Base-by-base conservation (phyloP, 2,329 filamentous ascomycete genomes). In the Fusarium lateritium region DNA sequence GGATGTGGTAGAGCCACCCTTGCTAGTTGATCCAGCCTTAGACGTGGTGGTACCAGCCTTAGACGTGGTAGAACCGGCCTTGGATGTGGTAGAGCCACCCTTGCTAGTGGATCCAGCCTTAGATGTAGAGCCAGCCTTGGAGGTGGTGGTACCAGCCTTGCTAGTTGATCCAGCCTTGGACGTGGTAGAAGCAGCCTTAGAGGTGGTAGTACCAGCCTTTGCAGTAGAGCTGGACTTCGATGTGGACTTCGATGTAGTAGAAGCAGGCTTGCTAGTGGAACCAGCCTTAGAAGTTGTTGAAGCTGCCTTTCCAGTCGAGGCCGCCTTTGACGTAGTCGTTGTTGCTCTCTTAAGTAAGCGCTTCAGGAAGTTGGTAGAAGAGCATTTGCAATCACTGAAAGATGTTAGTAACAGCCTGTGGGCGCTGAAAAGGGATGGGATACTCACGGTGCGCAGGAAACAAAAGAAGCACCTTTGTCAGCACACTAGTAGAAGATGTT, bases 381-480 rank as follows among this genome's bases (percentile, higher is more conserved):
- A 60, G 24, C 57, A 60, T 15, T 31, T 60, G 43, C 57, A 60
- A 9, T 60, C 57, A 43, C 57, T 60, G 6, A 7, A 7, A 5
- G 38, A 24, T 21, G 14, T 60, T 15, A 60, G 36, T n/a, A n/a
- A 11, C 19, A 17, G 9, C 33, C 24, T 22, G 11, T 11, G 11
- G 17, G 4, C 26, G n/a, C 42, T 22, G 26, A 21, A 7, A 22
- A 4, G 15, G 9, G 5, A 28, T 8, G 26, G 4, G 6, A n/a
- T 31, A 51, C 57, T 60, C 5, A 60, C 57, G 57, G 44, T 11
- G 55, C 53, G 17, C 57, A 60, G 4, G 57, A 60, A 4, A 58
- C 33, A 36, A 60, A 60, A 24, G 22, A n/a, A 2, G 31, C 24
- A 1, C 19, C 43, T 8, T 31, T 36, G 22, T 50, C 54, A 7